Percentiles rank a stretch among this genome's conserved stretches.
phyloP scores from a whole-genome alignment of 176 grass and related monocot species.

The Tuctoria greenei region DNA sequence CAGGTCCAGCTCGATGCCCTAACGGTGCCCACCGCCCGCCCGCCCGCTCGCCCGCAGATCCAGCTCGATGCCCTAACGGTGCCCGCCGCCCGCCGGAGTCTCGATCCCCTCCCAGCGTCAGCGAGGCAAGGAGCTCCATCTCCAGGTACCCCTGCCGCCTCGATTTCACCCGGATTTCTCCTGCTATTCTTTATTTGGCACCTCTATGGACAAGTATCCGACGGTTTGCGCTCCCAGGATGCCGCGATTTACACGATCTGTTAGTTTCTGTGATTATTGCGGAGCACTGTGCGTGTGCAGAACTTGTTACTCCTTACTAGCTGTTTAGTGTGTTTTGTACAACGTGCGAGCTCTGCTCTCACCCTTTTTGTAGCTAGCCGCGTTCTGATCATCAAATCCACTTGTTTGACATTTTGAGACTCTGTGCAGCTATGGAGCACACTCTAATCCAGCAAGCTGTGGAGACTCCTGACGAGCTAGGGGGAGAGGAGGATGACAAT shows the following conservation, averaged over 20 bases:
- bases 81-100: conserved; percentile 26
- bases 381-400: background rate
- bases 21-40: conserved; percentile 29
- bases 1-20: conserved; percentile 45
- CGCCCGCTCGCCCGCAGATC: conserved; percentile 33
- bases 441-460: conserved; percentile 4
- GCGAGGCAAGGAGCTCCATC: background rate
- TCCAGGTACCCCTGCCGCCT: conserved; percentile 31
- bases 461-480: conserved; percentile 27
- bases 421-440: conserved; percentile 37
- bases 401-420: background rate
- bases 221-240: background rate
- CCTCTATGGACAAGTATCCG: background rate
- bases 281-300: background rate
- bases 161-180: conserved; percentile 13
- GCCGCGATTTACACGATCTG: background rate
- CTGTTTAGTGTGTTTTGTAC: background rate
- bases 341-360: background rate
- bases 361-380: background rate
- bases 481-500: conserved; percentile 23
- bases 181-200: background rate
- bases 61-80: conserved; percentile 38
- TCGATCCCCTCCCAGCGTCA: conserved; percentile 11
- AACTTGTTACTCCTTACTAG: background rate
- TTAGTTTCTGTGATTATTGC: background rate